phyloP scores from a whole-genome alignment of 805 yeast genomes.

The Pichia eremophila region DNA sequence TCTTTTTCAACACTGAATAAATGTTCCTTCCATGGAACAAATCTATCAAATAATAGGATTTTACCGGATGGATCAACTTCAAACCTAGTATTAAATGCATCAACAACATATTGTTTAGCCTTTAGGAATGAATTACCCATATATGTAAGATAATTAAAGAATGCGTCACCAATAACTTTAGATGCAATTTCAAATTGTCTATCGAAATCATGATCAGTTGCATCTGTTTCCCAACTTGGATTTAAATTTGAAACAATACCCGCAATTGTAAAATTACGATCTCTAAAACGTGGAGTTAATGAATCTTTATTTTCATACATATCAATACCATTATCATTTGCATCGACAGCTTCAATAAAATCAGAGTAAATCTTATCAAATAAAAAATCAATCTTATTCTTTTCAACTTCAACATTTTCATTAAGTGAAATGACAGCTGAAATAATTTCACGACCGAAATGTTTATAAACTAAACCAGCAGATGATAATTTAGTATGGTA shows the following conservation, averaged over 20 bases:
- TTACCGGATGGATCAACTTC: slow-evolving; percentile 61
- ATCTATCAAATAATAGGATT: slow-evolving; percentile 61
- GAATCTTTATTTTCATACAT: slow-evolving; percentile 48
- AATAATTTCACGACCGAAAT: slow-evolving; percentile 67
- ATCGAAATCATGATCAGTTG: slow-evolving; percentile 59
- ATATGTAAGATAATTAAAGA: slow-evolving; percentile 53
- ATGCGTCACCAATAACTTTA: slow-evolving; percentile 74
- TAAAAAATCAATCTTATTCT: slow-evolving; percentile 40
- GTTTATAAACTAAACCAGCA: slow-evolving; percentile 90
- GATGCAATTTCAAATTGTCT: slow-evolving; percentile 61
- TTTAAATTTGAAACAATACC: slow-evolving; percentile 69
- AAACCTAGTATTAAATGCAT: slow-evolving; percentile 56
- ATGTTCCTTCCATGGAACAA: slow-evolving; percentile 95
- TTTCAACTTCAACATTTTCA: slow-evolving; percentile 26
- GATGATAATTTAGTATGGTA: slow-evolving; percentile 77
- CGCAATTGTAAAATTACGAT: slow-evolving; percentile 67
- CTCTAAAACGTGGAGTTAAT: slow-evolving; percentile 55
- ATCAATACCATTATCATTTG: slow-evolving; percentile 88
- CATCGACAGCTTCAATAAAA: slow-evolving; percentile 87
- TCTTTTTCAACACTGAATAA: slow-evolving; percentile 63
- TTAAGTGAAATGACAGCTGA: slow-evolving; percentile 37
- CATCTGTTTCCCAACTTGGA: slow-evolving; percentile 74
- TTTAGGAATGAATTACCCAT: slow-evolving; percentile 88
- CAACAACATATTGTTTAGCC: slow-evolving; percentile 66
- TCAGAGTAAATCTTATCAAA: slow-evolving; percentile 75